Percentiles rank a stretch among this genome's conserved stretches.
phyloP scores from a whole-genome alignment of 2,329 filamentous ascomycete genomes.

The Sclerotinia borealis region DNA sequence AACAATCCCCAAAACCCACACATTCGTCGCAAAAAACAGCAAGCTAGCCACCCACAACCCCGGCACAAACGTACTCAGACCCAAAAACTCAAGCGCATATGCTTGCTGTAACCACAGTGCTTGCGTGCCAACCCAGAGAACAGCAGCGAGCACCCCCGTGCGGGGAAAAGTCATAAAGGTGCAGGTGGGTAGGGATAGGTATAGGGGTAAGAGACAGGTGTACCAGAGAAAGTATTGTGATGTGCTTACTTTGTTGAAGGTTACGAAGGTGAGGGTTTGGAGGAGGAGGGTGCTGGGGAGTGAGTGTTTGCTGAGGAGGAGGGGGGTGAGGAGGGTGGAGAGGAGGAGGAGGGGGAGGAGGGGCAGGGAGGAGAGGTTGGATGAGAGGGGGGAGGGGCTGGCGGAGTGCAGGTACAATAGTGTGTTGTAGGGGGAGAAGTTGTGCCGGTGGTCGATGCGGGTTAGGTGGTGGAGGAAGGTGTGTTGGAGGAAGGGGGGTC shows the following conservation, averaged over 20 bases:
- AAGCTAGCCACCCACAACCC: slow-evolving; percentile 73
- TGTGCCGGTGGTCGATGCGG: slow-evolving; percentile 92
- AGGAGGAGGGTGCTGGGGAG: slow-evolving; percentile 81
- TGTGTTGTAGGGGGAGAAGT: slow-evolving; percentile 95
- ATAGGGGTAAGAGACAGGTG: slow-evolving; percentile 85
- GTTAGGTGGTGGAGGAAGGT: slow-evolving; percentile 91
- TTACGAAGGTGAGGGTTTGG: slow-evolving; percentile 94
- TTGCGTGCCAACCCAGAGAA: slow-evolving; percentile 72
- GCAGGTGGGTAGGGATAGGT: slow-evolving; percentile 77
- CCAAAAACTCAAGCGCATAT: slow-evolving; percentile 73
- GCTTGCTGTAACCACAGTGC: slow-evolving; percentile 70
- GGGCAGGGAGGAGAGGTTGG: slow-evolving; percentile 55
- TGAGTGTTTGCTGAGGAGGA: slow-evolving; percentile 73
- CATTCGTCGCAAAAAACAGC: slow-evolving; percentile 78
- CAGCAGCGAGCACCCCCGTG: slow-evolving; percentile 59
- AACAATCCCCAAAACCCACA: slow-evolving; percentile 79
- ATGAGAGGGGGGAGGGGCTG: slow-evolving; percentile 31
- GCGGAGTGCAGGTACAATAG: slow-evolving; percentile 83
- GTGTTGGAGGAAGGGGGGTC: slow-evolving; percentile 74
- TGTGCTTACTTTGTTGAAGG: slow-evolving; percentile 81
- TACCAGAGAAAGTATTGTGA: slow-evolving; percentile 96
- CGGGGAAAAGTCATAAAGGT: slow-evolving; percentile 56
- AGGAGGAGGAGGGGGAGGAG: slow-evolving; percentile 85
- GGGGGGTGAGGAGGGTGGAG: slow-evolving; percentile 67
- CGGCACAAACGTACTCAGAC: slow-evolving; percentile 75